Percentiles rank a stretch among this genome's conserved stretches.
These are phyloP conservation scores for Podosphaera aphanis DNA, from an alignment of 2,329 filamentous ascomycete genomes.

Conservation along the genomic window DNA sequence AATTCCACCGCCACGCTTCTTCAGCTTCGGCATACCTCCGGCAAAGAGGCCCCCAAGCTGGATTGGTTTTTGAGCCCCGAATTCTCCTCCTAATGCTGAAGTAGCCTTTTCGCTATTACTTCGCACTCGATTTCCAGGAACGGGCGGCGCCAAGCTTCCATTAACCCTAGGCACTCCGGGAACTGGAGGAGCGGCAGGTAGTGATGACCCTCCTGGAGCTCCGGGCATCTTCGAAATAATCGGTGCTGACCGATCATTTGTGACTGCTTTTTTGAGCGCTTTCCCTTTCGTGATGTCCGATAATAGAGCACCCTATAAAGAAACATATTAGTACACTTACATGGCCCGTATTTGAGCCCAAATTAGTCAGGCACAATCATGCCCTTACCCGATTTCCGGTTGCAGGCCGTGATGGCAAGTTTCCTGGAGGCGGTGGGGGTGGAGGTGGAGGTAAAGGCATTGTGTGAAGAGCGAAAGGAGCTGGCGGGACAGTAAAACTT, in stretches of 20 bases:
- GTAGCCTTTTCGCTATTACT: constrained; percentile 61
- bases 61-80: constrained; percentile 36
- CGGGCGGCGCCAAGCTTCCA: constrained; percentile 41
- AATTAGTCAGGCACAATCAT: constrained; percentile 7
- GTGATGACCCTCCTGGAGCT: constrained; percentile 32
- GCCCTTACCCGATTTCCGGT: constrained; percentile 38
- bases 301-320: constrained; percentile 53
- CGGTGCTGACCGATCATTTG: constrained; percentile 82
- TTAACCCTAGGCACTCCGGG: constrained; percentile 37
- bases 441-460: constrained; percentile 22
- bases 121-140: constrained; percentile 36
- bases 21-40: constrained; percentile 84
- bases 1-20: constrained; percentile 61
- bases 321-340: constrained; percentile 9
- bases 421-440: constrained; percentile 38
- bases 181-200: constrained; percentile 63
- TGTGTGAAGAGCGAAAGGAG: background rate
- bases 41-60: constrained; percentile 77
- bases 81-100: constrained; percentile 19
- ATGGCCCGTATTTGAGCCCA: constrained; percentile 8
- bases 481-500: too few species aligned
- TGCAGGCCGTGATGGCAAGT: constrained; percentile 32
- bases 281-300: constrained; percentile 69
- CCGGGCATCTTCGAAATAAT: constrained; percentile 32
- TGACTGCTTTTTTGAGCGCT: constrained; percentile 60